Evolutionary conservation across 2,329 filamentous ascomycete species (phyloP), one percentile per base, ranked within the genome.

Genomic region (Colletotrichum incanum): DNA sequence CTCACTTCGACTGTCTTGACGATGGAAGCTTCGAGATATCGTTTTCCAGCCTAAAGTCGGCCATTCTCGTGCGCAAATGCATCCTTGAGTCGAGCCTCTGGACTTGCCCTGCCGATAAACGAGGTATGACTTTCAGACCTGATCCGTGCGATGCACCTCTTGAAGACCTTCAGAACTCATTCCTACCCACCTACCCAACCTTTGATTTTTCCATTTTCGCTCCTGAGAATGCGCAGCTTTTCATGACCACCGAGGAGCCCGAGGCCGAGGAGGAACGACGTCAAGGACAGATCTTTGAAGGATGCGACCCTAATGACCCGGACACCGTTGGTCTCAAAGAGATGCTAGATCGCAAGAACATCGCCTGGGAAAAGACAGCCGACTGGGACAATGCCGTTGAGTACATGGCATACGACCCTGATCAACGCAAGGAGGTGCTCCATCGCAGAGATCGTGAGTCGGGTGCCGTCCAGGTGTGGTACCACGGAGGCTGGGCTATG

Each of bases 21-120:
- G 66, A 72, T n/a, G 66, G 54, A 59, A 37, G 59, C 31, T 72
- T 72, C 28, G 52, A 72, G 12, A 55, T 72, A 5, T 65, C 65
- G 2, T 72, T 72, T 31, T 63, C 70, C 23, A 56, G 45, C 31
- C 59, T 72, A 31, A 55, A 39, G n/a, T 39, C 47, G 16, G 70
- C 70, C 23, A 28, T 65, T 5, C 31, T n/a, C 23, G 66, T 70
- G 18, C 70, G 70, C 23, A 34, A 65, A 5, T 23, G 31, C 31
- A 70, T 72, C 20, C 28, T 72, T 2, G 43, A 59, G 3, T 72
- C 66, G 14, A 43, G 31, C 26, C 49, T 58, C 37, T 59, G 50
- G 5, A 34, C 14, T 7, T 58, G 52, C 4, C 28, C 31, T 20
- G 34, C n/a, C 18, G 16, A 43, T 23, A 54, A n/a, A 2, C 39